Base-by-base conservation (phyloP, 768 basidiomycete species). In the Boletus rubescentipes region DNA sequence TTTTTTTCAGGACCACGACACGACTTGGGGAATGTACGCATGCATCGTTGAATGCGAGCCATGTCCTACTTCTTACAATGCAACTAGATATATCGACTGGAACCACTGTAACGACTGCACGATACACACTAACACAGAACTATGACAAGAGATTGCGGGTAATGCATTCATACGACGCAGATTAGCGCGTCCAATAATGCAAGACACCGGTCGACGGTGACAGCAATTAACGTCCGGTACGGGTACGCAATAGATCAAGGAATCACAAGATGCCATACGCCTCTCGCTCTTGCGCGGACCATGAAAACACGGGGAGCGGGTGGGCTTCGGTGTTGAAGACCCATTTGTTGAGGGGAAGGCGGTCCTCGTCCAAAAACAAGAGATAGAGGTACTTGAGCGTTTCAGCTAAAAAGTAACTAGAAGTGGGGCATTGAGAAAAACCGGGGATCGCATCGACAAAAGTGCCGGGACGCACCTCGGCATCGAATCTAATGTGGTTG, bases 251-350 rank as follows among this genome's bases (percentile, higher is more conserved):
- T 26, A 26, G n/a, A 21, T 34, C 20, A 20, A 5, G 41, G 11
- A n/a, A 30, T 62, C 31, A 63, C 8, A 52, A 18, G 8, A 64
- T 61, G 20, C 65, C 64, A 38, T 80, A 83, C 45, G 67, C 66
- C 51, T 72, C 62, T 60, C 73, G 79, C 68, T 89, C 86, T 61
- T 73, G 71, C 26, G 61, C 59, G 4, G 77, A 80, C 87, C 86
- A 89, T 49, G 75, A 62, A 62, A 89, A 86, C 38, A 90, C 76
- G n/a, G 87, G 88, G 9, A 91, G 72, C 9, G 90, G 82, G 63
- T 92, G 91, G 6, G 89, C 91, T 67, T 85, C 84, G 0, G 83
- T 85, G 57, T 82, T 85, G 52, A 83, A 83, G 5, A 85, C 83
- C 77, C 78, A 86, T 35, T 77, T 70, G 15, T 79, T 72, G 36